Conservation (phyloP, 768 basidiomycete species). For the Chiua virens region DNA sequence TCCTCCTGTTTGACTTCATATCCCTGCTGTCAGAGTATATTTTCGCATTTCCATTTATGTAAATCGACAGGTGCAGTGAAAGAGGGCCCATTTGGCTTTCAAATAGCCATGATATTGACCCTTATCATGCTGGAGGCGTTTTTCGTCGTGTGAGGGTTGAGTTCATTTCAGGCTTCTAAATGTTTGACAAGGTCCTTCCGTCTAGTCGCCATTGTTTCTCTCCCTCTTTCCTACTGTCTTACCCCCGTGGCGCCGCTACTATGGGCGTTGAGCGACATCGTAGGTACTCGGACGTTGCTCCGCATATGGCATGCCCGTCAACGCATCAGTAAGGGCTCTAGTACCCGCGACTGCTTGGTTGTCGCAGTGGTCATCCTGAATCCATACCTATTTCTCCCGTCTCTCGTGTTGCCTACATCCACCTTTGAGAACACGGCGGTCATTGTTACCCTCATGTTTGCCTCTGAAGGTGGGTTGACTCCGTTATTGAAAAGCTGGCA, state of each 20-base stretch:
- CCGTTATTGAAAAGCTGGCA: neutral
- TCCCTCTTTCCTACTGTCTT: conserved; percentile 77
- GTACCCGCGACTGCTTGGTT: conserved; percentile 58
- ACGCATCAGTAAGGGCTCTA: conserved; percentile 37
- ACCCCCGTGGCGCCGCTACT: conserved; percentile 55
- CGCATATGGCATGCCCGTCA: conserved; percentile 68
- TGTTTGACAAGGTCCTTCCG: no score
- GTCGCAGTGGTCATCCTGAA: conserved; percentile 78
- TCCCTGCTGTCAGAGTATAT: conserved; percentile 58
- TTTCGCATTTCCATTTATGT: neutral
- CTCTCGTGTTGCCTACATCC: conserved; percentile 79
- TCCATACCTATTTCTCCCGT: conserved; percentile 82
- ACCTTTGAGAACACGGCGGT: conserved; percentile 76
- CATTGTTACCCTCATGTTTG: conserved; percentile 67
- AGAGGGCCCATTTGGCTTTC: conserved; percentile 88
- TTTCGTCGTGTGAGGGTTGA: conserved; percentile 73
- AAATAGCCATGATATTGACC: conserved; percentile 74
- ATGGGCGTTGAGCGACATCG: conserved; percentile 70
- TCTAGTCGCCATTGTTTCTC: conserved; percentile 79
- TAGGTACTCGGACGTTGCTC: conserved; percentile 68
- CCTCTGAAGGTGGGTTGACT: conserved; percentile 53
- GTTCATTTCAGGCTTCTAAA: neutral
- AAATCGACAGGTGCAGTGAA: conserved; percentile 64
- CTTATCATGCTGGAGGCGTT: conserved; percentile 83
- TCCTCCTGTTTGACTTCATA: conserved; percentile 82